Conservation (phyloP, 2,329 filamentous ascomycete genomes). For the Ceratocystis destructans region DNA sequence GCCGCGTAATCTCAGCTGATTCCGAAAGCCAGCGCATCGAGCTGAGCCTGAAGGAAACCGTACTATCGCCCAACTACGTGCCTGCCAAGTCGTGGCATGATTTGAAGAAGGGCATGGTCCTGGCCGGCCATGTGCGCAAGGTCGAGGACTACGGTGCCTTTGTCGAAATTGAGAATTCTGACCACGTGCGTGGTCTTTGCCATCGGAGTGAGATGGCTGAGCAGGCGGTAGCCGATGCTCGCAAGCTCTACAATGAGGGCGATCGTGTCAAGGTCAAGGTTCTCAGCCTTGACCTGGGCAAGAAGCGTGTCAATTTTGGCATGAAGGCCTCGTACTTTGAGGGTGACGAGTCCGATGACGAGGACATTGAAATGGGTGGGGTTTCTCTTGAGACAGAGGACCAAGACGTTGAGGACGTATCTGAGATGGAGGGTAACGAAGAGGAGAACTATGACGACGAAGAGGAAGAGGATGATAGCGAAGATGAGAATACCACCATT, state of each 20-base stretch:
- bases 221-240: slow-evolving; percentile 65
- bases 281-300: slow-evolving; percentile 59
- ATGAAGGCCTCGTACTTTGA: slow-evolving; percentile 87
- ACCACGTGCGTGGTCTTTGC: slow-evolving; percentile 83
- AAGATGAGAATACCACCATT: slow-evolving; percentile 26
- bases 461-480: slow-evolving; percentile 28
- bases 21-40: slow-evolving; percentile 56
- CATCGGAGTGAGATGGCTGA: slow-evolving; percentile 89
- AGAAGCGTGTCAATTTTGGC: slow-evolving; percentile 73
- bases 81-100: slow-evolving; percentile 62
- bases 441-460: slow-evolving; percentile 29
- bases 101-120: slow-evolving; percentile 61
- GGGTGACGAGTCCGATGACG: slow-evolving; percentile 37
- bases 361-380: slow-evolving; percentile 36
- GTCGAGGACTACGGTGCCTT: slow-evolving; percentile 94
- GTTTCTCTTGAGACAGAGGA: slow-evolving; percentile 26
- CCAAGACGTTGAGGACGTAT: slow-evolving; percentile 29
- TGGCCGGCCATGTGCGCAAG: slow-evolving; percentile 84
- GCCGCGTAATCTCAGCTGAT: slow-evolving; percentile 65
- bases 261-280: slow-evolving; percentile 90
- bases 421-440: slow-evolving; percentile 31
- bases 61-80: slow-evolving; percentile 65
- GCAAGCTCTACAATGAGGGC: slow-evolving; percentile 76
- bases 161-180: slow-evolving; percentile 73
- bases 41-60: slow-evolving; percentile 75